These are phyloP conservation scores for Arabidopsis thaliana DNA, from an alignment of 345 rosid species.

Conservation along the genomic window DNA sequence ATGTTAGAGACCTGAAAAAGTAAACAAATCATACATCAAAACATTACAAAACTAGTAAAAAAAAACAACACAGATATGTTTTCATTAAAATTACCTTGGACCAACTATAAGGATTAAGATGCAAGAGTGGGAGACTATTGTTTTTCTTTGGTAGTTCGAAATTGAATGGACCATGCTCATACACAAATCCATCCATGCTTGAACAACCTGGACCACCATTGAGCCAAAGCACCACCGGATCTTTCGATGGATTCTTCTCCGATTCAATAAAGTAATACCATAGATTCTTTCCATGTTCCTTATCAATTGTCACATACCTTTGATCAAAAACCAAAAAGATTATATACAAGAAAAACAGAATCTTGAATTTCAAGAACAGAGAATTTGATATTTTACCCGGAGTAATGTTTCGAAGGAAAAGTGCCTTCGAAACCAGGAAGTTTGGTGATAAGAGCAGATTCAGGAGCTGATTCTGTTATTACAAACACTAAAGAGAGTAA, in stretches of 20 bases:
- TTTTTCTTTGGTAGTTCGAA: constrained; percentile 60
- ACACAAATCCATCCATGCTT: constrained; percentile 92
- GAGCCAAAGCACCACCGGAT: constrained; percentile 92
- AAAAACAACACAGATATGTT: not conserved
- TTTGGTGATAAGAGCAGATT: constrained; percentile 59
- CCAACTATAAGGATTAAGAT: constrained; percentile 87
- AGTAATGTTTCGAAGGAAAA: constrained; percentile 84
- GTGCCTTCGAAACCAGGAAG: constrained; percentile 72
- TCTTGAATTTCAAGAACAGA: not conserved
- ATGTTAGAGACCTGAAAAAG: constrained; percentile 73
- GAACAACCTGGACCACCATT: constrained; percentile 99
- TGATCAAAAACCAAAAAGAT: not conserved
- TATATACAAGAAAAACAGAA: not conserved
- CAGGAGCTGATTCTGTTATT: constrained; percentile 58
- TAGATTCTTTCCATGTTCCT: constrained; percentile 61
- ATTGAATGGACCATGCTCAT: constrained; percentile 89
- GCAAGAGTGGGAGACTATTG: constrained; percentile 54
- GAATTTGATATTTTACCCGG: constrained; percentile 56
- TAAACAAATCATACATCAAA: not conserved
- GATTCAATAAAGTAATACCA: constrained; percentile 86
- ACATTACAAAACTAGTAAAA: not conserved
- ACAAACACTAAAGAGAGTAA: constrained; percentile 27
- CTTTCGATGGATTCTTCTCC: constrained; percentile 65
- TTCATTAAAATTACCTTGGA: constrained; percentile 63
- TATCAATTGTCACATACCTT: constrained; percentile 79